A percentile compares a stretch with the other conserved stretches of the same genome.
Evolutionary conservation across 495 filamentous ascomycete species (phyloP).

Genomic region (Xylaria longipes): DNA sequence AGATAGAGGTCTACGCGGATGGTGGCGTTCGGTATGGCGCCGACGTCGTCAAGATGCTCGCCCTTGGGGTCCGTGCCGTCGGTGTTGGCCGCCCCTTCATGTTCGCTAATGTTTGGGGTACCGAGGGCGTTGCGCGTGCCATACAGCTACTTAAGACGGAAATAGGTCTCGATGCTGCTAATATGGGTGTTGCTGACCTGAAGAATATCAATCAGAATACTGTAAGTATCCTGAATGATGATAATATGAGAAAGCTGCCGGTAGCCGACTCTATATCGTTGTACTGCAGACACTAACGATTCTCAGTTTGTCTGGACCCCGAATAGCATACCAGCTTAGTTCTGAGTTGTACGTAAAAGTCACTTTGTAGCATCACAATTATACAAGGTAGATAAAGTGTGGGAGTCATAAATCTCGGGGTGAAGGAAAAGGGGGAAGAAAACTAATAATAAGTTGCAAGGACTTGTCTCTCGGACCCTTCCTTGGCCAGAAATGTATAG

Average conservation of each 20-base stretch:
- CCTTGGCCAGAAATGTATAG: too few species aligned
- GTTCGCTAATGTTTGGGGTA: slow-evolving; percentile 52
- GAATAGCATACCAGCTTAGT: background rate
- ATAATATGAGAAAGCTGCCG: background rate
- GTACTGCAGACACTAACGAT: background rate
- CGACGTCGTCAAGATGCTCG: slow-evolving; percentile 52
- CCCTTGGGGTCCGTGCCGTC: slow-evolving; percentile 53
- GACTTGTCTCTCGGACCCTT: too few species aligned
- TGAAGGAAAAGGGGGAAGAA: too few species aligned
- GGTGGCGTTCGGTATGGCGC: slow-evolving; percentile 54
- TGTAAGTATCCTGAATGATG: background rate
- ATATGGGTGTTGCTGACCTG: slow-evolving; percentile 47
- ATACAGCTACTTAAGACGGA: slow-evolving; percentile 47
- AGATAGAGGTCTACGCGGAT: slow-evolving; percentile 52
- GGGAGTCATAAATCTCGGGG: too few species aligned
- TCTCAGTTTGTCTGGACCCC: background rate
- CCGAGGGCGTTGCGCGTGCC: slow-evolving; percentile 43
- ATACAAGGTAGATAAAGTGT: background rate
- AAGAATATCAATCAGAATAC: slow-evolving; percentile 21
- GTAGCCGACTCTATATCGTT: background rate
- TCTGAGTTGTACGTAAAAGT: background rate
- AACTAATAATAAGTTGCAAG: too few species aligned
- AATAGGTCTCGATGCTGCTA: slow-evolving; percentile 46
- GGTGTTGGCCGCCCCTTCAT: slow-evolving; percentile 53
- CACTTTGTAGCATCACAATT: background rate